Evolutionary conservation across 148 eudicot genomes (phyloP), one percentile per base, ranked within the genome.

Genomic region (Pouteria glomerata): DNA sequence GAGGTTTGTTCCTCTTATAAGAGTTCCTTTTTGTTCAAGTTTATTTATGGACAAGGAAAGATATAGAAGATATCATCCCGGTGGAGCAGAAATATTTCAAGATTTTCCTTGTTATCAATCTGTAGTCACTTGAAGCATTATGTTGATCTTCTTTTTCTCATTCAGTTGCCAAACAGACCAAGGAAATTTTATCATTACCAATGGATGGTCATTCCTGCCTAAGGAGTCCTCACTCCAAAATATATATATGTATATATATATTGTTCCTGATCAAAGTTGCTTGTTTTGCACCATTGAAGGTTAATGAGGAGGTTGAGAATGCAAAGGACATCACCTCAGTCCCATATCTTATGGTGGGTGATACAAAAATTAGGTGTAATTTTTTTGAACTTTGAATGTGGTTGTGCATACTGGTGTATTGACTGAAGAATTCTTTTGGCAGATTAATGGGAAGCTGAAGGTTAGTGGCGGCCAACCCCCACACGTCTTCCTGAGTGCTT

Each of bases 381-480:
- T 4, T 26, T 1, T 33, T 23, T 39, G 16, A 3, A 42, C 35
- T 63, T 70, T 57, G 6, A 21, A 3, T 50, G 55, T 26, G 29
- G 31, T 73, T 15, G 30, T 15, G 30, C 34, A 29, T 45, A 16
- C n/a, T 29, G 26, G 24, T 70, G 50, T 52, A 51, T 27, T 52
- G 10, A 56, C 33, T 23, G 14, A 37, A 21, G 26, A 55, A 64
- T 39, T 50, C 1, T 31, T 70, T 65, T 71, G 33, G 69, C 96
- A 96, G 99, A 86, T 96, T 34, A 92, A 96, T 48, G 89, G 85
- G 37, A 82, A 90, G 73, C 69, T 81, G 35, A 82, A 82, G 71
- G 48, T 96, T 71, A 92, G 92, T 47, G 99, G 99, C 45, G 97
- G 85, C 66, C 99, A 90, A 77, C 97, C 96, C 30, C 87, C 92